Evolutionary conservation across 2,329 filamentous ascomycete genomes (phyloP), one percentile per base, ranked within the genome.

Genomic region (Alternaria conjuncta): DNA sequence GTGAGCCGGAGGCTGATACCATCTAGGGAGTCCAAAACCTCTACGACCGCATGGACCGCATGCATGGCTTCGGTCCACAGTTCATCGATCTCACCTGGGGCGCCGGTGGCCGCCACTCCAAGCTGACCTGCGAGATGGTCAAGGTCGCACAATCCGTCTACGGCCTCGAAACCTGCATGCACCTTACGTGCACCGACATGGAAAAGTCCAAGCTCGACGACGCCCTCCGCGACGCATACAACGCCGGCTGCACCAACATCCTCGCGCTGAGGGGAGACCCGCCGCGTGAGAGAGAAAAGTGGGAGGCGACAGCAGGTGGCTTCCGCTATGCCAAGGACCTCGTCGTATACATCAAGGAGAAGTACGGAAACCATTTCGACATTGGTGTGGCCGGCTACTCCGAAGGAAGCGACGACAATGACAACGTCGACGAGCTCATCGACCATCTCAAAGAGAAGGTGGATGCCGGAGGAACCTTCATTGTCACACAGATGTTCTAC

Each of bases 31-130:
- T 99, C 12, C 96, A 99, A 84, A 99, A 99, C 81, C 90, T 99
- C 62, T 99, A 99, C 86, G 96, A 99, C 75, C 93, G 96, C 78
- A 98, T 99, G 92, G 96, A 99, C 83, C 94, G 94, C 82, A 99
- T 99, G 96, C 94, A 97, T 82, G 89, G 91, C 75, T 88, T 96
- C 68, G 96, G 94, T 2, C 96, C 95, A 68, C 91, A 94, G 76
- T 99, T 99, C 84, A 94, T 99, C 80, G 96, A 99, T 82, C 92
- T 99, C 76, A 99, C 96, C 67, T 99, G 96, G 96, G 96, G 96
- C 68, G 96, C 96, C 56, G 96, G 96, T 71, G 96, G 96, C 51
- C 90, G 92, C 70, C 89, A 96, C 72, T 96, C 95, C 59, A 91
- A 97, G 78, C 84, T 99, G 75, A 99, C 96, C 45, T 94, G 92